A percentile compares a stretch with the other conserved stretches of the same genome.
phyloP scores from a whole-genome alignment of 2,329 filamentous ascomycete genomes.

The Berkeleyomyces basicola region DNA sequence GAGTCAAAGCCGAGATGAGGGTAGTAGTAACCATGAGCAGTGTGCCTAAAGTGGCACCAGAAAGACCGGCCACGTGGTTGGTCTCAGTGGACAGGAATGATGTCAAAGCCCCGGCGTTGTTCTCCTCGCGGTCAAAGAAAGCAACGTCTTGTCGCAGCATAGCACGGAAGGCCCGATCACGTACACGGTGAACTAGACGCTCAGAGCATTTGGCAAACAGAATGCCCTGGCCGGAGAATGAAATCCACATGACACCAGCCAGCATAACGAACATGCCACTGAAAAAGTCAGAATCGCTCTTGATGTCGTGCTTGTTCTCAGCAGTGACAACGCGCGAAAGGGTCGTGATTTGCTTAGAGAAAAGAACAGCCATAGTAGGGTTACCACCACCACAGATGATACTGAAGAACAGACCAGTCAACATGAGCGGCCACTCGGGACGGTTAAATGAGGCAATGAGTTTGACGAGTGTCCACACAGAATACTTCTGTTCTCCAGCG shows the following conservation, averaged over 20 bases:
- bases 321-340: constrained; percentile 39
- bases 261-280: constrained; percentile 78
- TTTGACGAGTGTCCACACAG: constrained; percentile 59
- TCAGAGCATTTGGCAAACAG: constrained; percentile 79
- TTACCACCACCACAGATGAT: constrained; percentile 69
- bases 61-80: constrained; percentile 74
- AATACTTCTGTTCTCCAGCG: constrained; percentile 36
- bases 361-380: constrained; percentile 58
- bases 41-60: constrained; percentile 74
- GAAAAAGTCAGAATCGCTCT: constrained; percentile 68
- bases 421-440: constrained; percentile 54
- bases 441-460: constrained; percentile 68
- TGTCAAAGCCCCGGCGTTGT: constrained; percentile 75
- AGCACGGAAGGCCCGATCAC: constrained; percentile 65
- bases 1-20: constrained; percentile 51
- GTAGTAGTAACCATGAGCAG: constrained; percentile 69
- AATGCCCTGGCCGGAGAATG: constrained; percentile 51
- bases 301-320: constrained; percentile 37
- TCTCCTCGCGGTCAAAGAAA: constrained; percentile 82
- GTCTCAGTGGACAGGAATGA: constrained; percentile 81
- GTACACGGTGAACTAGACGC: constrained; percentile 63
- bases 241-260: constrained; percentile 53
- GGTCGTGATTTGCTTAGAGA: constrained; percentile 70
- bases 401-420: constrained; percentile 54
- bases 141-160: constrained; percentile 86